Evolutionary conservation across 805 yeast genomes (phyloP).

Genomic region (Metschnikowia baotianmanensis): DNA sequence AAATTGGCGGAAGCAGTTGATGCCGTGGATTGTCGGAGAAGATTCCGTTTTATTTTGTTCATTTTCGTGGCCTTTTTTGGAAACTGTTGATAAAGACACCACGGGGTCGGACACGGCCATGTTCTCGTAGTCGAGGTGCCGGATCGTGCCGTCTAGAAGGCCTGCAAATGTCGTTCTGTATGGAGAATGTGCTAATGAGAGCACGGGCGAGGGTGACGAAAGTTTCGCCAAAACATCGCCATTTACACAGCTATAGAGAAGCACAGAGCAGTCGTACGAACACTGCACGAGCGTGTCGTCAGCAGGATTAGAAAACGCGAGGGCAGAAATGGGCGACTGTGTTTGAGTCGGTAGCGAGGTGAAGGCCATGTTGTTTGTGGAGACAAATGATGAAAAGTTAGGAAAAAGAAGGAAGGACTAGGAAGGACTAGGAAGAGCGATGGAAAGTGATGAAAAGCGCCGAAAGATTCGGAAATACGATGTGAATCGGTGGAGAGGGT

Average conservation of each 20-base stretch:
- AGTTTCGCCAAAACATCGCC: conserved; percentile 7
- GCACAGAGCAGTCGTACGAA: conserved; percentile 10
- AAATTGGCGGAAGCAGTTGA: conserved; percentile 17
- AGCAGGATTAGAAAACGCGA: conserved; percentile 10
- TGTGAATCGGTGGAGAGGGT: no score
- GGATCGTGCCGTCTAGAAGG: conserved; percentile 53
- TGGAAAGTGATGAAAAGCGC: conserved; percentile 21
- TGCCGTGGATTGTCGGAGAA: conserved; percentile 10
- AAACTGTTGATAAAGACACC: no score
- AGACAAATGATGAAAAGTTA: no score
- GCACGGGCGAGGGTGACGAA: conserved; percentile 20
- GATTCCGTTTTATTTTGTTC: background rate
- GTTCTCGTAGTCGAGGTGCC: conserved; percentile 51
- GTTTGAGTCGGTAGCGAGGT: conserved; percentile 12
- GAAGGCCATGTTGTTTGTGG: conserved; percentile 8
- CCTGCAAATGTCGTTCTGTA: conserved; percentile 43
- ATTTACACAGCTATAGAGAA: conserved; percentile 11
- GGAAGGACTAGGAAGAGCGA: background rate
- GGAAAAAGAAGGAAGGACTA: background rate
- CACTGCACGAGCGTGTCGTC: conserved; percentile 15
- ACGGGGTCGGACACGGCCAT: conserved; percentile 13
- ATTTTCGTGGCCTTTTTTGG: no score
- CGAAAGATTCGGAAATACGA: no score
- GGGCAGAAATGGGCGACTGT: conserved; percentile 5
- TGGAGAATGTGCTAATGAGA: conserved; percentile 29